Evolutionary conservation across 2,329 filamentous ascomycete species (phyloP), one percentile per base, ranked within the genome.

Genomic region (Aspergillus quadrilineatus): DNA sequence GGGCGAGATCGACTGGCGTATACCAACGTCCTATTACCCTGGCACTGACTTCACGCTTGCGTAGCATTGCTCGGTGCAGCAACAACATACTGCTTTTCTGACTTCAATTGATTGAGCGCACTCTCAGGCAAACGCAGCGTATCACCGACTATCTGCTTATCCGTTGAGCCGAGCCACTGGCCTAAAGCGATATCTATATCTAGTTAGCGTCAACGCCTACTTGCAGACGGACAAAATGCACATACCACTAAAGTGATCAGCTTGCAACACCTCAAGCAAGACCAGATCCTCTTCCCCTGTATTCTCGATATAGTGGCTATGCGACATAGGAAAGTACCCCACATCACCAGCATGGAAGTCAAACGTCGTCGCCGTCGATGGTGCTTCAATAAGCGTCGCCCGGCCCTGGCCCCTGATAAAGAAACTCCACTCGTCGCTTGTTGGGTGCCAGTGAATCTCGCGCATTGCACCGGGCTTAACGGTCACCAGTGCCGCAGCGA

Each of bases 361-460:
- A 67, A 92, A 92, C 0, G 89, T 92, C 22, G 88, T 80, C 0
- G 89, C 88, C 22, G 78, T 84, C 28, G 85, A 84, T 63, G 88
- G 83, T 1, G 88, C 81, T 0, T 83, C 87, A 67, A 92, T 92
- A 62, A 92, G 82, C 12, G 89, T 92, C 12, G 90, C 83, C 32
- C 89, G 82, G 0, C 87, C 89, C 41, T 84, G 84, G 0, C 89
- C 89, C 28, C 76, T 75, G 69, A 92, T 83, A 77, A 92, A 91
- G 73, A 89, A 92, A 6, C 85, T 89, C 89, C 89, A 92, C 71
- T 92, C 89, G 66, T 92, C 89, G 10, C 88, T 88, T 43, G 84
- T 85, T 0, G 88, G 88, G 67, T 92, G 89, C 89, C 89, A 92
- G 76, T 92, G 89, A 80, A 92, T 90, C 75, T 91, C 89, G 8